Percentiles rank a stretch among this genome's conserved stretches.
phyloP scores from a whole-genome alignment of 1,284 basidiomycete species.

The Ceratobasidium sp. region DNA sequence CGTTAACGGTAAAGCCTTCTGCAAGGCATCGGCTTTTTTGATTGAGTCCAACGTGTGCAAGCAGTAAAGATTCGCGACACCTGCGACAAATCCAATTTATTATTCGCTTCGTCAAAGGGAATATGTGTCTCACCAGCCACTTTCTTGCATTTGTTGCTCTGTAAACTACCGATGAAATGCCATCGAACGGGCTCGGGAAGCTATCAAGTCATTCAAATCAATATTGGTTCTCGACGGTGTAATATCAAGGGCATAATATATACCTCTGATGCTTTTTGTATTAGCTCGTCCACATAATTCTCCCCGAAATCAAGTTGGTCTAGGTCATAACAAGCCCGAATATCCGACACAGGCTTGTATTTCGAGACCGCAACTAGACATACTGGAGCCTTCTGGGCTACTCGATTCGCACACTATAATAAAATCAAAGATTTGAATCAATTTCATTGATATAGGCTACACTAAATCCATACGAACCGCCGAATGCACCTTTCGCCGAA shows the following conservation, averaged over 20 bases:
- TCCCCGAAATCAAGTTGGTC: slow-evolving; percentile 94
- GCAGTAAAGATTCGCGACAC: slow-evolving; percentile 84
- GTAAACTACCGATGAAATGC: slow-evolving; percentile 96
- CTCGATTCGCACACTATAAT: slow-evolving; percentile 6
- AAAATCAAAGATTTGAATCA: not conserved
- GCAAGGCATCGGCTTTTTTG: slow-evolving; percentile 83
- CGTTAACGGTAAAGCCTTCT: slow-evolving; percentile 69
- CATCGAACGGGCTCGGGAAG: slow-evolving; percentile 84
- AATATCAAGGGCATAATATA: slow-evolving; percentile 45
- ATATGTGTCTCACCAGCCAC: slow-evolving; percentile 70
- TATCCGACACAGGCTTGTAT: slow-evolving; percentile 86
- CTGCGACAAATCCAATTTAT: slow-evolving; percentile 52
- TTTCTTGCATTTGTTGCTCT: slow-evolving; percentile 92
- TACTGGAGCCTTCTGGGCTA: slow-evolving; percentile 49
- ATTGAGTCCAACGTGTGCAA: slow-evolving; percentile 89
- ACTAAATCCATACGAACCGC: not conserved
- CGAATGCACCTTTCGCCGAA: slow-evolving; percentile 3
- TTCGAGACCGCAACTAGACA: slow-evolving; percentile 91
- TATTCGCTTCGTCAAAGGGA: not conserved
- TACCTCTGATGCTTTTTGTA: slow-evolving; percentile 84
- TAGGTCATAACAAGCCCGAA: slow-evolving; percentile 77
- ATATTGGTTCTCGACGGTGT: slow-evolving; percentile 20
- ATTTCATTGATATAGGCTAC: not conserved
- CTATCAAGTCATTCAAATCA: slow-evolving; percentile 52
- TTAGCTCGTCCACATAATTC: slow-evolving; percentile 95